phyloP scores from a whole-genome alignment of 2,329 filamentous ascomycete genomes.

The Alternaria viburni region DNA sequence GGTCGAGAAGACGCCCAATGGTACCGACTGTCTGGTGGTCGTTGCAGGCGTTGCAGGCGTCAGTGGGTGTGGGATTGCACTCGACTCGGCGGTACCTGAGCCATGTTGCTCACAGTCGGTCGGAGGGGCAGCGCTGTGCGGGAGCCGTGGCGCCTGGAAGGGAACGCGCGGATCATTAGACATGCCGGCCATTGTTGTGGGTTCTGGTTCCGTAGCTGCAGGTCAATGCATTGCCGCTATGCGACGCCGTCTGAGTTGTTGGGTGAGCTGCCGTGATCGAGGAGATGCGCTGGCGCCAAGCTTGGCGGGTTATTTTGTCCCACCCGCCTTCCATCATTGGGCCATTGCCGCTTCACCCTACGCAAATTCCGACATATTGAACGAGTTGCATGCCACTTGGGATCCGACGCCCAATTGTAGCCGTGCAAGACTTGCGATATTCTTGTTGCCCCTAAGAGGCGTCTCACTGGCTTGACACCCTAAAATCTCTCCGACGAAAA shows the following conservation, averaged over 20 bases:
- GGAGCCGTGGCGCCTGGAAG: constrained; percentile 27
- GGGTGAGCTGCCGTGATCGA: constrained; percentile 44
- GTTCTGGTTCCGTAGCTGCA: constrained; percentile 42
- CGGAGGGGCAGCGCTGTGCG: constrained; percentile 24
- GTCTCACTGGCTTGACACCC: not conserved
- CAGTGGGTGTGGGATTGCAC: constrained; percentile 38
- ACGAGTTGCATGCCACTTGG: constrained; percentile 11
- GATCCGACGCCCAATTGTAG: not conserved
- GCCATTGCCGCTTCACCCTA: constrained; percentile 24
- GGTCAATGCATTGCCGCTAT: constrained; percentile 49
- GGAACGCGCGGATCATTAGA: constrained; percentile 33
- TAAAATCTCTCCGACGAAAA: not conserved
- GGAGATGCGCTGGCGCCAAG: constrained; percentile 40
- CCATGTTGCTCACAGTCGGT: constrained; percentile 25
- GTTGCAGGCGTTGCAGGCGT: constrained; percentile 47
- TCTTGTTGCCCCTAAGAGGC: not conserved
- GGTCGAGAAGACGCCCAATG: constrained; percentile 41
- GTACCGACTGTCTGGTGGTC: constrained; percentile 43
- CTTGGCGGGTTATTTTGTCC: constrained; percentile 31
- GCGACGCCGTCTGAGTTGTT: constrained; percentile 41
- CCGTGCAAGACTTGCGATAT: not conserved
- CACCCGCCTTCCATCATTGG: constrained; percentile 30
- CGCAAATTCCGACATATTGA: constrained; percentile 18
- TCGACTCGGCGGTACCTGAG: constrained; percentile 25
- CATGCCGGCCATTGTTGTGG: constrained; percentile 45